A percentile compares a stretch with the other conserved stretches of the same genome.
Evolutionary conservation across 768 basidiomycete species (phyloP).

Genomic region (Scleroderma bovista): DNA sequence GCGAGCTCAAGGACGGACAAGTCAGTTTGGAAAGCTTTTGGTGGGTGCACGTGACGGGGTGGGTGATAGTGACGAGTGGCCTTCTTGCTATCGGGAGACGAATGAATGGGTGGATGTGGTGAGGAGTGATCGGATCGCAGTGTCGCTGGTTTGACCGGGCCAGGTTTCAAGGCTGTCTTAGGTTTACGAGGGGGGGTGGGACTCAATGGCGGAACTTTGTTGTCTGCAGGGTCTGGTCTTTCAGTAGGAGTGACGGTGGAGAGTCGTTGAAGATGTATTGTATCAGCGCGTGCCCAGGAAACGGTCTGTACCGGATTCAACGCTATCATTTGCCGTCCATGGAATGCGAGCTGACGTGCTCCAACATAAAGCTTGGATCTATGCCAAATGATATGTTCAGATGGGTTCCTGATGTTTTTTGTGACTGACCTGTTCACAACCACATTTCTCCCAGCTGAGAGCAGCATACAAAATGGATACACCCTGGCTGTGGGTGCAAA

Average conservation of each 20-base stretch:
- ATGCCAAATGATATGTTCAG: not conserved
- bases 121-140: slow-evolving; percentile 14
- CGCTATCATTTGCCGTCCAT: not conserved
- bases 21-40: slow-evolving; percentile 12
- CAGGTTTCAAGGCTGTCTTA: slow-evolving; percentile 60
- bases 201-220: slow-evolving; percentile 23
- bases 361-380: slow-evolving; percentile 15
- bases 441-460: slow-evolving; percentile 32
- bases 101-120: slow-evolving; percentile 16
- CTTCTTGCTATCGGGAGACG: slow-evolving; percentile 15
- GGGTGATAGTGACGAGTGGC: slow-evolving; percentile 17
- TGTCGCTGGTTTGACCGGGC: slow-evolving; percentile 45
- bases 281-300: not conserved
- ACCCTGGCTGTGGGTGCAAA: slow-evolving; percentile 2
- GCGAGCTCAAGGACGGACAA: slow-evolving; percentile 43
- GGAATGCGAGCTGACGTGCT: not conserved
- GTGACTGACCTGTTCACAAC: slow-evolving; percentile 33
- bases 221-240: slow-evolving; percentile 10
- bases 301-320: slow-evolving; percentile 3
- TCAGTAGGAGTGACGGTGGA: slow-evolving; percentile 25
- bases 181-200: slow-evolving; percentile 24
- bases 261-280: slow-evolving; percentile 14
- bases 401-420: not conserved
- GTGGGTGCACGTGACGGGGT: slow-evolving; percentile 19
- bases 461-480: slow-evolving; percentile 34